These are phyloP conservation scores for Tuber indicum DNA, from an alignment of 495 filamentous ascomycete genomes.

Conservation along the genomic window DNA sequence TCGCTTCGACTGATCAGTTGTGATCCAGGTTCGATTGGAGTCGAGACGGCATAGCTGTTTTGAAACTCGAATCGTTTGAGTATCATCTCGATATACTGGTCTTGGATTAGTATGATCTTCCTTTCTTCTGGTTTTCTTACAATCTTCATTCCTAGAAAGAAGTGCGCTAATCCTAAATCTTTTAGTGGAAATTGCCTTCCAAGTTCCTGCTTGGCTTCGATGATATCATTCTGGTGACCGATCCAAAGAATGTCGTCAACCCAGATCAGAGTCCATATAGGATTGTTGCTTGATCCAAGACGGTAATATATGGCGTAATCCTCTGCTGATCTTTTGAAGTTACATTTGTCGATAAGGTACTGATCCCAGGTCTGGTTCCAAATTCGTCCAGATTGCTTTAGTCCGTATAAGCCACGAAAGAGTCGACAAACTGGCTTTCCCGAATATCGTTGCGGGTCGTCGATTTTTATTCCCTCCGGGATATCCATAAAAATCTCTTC, in stretches of 20 bases:
- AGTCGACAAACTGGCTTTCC: no score
- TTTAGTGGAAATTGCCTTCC: neutral
- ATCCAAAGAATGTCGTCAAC: neutral
- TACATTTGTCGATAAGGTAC: neutral
- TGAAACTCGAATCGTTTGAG: neutral
- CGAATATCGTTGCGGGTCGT: no score
- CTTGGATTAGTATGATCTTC: neutral
- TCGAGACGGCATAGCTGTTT: neutral
- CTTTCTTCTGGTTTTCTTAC: neutral
- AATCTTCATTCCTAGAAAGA: neutral
- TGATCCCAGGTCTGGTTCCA: neutral
- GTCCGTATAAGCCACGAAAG: no score
- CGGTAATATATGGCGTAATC: neutral
- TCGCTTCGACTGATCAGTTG: neutral
- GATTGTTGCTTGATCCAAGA: no score
- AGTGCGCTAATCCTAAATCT: neutral
- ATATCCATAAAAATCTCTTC: neutral
- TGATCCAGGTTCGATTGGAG: neutral
- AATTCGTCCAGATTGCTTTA: neutral
- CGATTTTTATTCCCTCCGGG: neutral
- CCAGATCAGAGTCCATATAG: neutral
- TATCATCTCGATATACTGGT: neutral
- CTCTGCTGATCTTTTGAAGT: neutral
- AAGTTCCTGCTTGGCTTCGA: neutral
- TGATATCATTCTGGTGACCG: neutral